Evolutionary conservation across 805 yeast genomes (phyloP), one percentile per base, ranked within the genome.

Genomic region (Metschnikowia lunata): DNA sequence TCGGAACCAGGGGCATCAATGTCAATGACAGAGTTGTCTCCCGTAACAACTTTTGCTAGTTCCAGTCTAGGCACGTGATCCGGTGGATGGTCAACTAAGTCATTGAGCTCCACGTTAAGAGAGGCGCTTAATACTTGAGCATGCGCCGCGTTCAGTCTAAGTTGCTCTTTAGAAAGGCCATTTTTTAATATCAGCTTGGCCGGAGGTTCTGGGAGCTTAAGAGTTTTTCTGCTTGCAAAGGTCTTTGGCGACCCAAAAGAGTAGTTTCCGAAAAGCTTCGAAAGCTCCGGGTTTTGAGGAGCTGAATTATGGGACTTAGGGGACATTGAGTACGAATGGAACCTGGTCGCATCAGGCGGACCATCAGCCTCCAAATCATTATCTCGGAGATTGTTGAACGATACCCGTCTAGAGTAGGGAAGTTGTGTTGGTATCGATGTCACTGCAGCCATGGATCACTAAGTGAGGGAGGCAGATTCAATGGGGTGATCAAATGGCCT

Each of bases 351-450:
- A 11, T 37, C 37, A 7, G 45, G 39, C 7, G 47, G 43, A 7
- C 28, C 37, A 2, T 33, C 43, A 13, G 40, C 13, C 10, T 39
- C 43, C 8, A 34, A 34, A 39, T 57, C 56, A 30, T 55, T 52
- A 43, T 70, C 70, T 33, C 62, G 57, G 35, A 72, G 51, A 48
- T 71, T 71, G 51, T 69, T 71, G 59, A 74, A 74, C 11, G 76
- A 71, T 3, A 74, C 78, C 37, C 76, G 56, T 40, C 75, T 49
- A 10, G 71, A 32, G 46, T 50, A 54, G 15, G 47, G 49, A 15
- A 42, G 40, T 26, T 28, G 37, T 7, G 40, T 37, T 11, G 42
- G 8, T 8, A 32, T 30, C 7, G 44, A 36, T 12, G 46, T 36
- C 27, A 34, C 46, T 8, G 44, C n/a, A 6, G 46, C 44, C 48